Percentiles rank a stretch among this genome's conserved stretches.
Evolutionary conservation across 208 protist species (phyloP).

Genomic region (Paratrypanosoma confusum): DNA sequence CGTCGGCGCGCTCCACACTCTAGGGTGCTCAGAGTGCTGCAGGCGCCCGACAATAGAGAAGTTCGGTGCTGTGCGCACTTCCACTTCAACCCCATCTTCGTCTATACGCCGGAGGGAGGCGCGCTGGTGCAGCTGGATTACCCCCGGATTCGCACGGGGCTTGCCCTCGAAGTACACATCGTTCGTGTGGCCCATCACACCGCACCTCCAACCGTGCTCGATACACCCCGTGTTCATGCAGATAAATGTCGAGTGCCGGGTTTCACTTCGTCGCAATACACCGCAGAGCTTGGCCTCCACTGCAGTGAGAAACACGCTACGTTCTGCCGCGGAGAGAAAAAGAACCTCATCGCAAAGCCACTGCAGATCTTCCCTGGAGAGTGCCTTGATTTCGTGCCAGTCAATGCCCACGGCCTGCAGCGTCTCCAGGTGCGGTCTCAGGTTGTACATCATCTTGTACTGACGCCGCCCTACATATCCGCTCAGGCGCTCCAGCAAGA

Average conservation of each 20-base stretch:
- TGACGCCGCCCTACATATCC: conserved; percentile 67
- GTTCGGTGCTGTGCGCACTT: conserved; percentile 58
- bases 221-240: conserved; percentile 52
- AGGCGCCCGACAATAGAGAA: conserved; percentile 67
- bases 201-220: conserved; percentile 82
- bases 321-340: conserved; percentile 29
- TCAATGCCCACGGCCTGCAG: conserved; percentile 63
- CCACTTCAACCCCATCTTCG: conserved; percentile 54
- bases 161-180: conserved; percentile 88
- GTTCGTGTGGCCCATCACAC: conserved; percentile 61
- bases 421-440: conserved; percentile 22
- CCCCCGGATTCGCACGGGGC: conserved; percentile 47
- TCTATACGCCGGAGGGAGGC: conserved; percentile 30
- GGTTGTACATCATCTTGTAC: conserved; percentile 70
- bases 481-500: conserved; percentile 62
- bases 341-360: conserved; percentile 42
- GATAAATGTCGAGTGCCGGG: conserved; percentile 53
- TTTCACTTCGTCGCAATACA: conserved; percentile 50
- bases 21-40: conserved; percentile 40
- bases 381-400: conserved; percentile 81
- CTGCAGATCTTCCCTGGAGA: conserved; percentile 39
- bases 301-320: conserved; percentile 45
- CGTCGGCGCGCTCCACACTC: conserved; percentile 64
- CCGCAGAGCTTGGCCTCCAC: conserved; percentile 73
- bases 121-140: conserved; percentile 39